These are phyloP conservation scores for Brettanomyces bruxellensis DNA, from an alignment of 805 yeast genomes.

Conservation along the genomic window DNA sequence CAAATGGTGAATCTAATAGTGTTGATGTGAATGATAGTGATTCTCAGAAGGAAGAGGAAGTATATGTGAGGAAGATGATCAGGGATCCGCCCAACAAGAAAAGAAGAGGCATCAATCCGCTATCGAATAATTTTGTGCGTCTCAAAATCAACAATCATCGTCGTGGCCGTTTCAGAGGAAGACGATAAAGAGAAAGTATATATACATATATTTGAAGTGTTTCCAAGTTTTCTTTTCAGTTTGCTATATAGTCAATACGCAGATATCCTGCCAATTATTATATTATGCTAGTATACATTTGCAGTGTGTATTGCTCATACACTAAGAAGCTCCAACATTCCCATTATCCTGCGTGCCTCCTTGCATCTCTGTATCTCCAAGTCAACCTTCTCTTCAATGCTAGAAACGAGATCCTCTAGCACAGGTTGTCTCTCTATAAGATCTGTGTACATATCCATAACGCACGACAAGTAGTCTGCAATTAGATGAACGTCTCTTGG, in stretches of 20 bases:
- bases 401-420: conserved; percentile 60
- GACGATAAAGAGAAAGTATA: conserved; percentile 7
- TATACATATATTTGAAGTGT: neutral
- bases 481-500: conserved; percentile 57
- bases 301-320: conserved; percentile 22
- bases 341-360: conserved; percentile 84
- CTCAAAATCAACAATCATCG: conserved; percentile 23
- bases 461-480: conserved; percentile 59
- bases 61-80: conserved; percentile 11
- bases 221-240: neutral
- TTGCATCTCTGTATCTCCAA: conserved; percentile 68
- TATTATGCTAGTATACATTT: no score
- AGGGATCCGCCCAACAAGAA: conserved; percentile 6
- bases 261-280: no score
- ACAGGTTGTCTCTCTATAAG: conserved; percentile 67
- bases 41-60: conserved; percentile 13
- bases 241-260: neutral
- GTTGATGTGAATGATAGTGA: conserved; percentile 14
- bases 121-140: conserved; percentile 27
- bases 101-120: conserved; percentile 16
- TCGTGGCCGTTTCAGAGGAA: conserved; percentile 15
- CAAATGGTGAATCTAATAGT: neutral
- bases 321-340: conserved; percentile 85
- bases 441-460: conserved; percentile 69
- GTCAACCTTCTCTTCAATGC: conserved; percentile 52